Evolutionary conservation across 768 basidiomycete species (phyloP), one percentile per base, ranked within the genome.

Genomic region (Auricularia heimuer): DNA sequence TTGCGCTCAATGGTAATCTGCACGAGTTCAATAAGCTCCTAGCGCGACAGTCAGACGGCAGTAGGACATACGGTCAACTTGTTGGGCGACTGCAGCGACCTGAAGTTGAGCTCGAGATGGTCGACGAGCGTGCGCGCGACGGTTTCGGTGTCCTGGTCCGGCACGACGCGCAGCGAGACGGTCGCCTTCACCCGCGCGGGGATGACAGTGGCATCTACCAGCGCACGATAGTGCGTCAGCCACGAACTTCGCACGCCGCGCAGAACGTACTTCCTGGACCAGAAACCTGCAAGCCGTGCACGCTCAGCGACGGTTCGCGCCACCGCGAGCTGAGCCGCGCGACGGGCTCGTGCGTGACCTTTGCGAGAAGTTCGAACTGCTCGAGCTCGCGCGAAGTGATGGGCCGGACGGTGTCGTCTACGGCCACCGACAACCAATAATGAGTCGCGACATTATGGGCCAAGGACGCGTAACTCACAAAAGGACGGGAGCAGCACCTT

Each of bases 161-260:
- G 96, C 0, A 99, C 96, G 68, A 98, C 90, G 12, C 96, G 90
- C 65, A 98, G 75, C 3, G 93, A 96, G 4, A 98, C 81, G 67
- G 91, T 87, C 1, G 94, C 85, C n/a, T 83, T 85, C 34, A 96
- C 92, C 8, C 79, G 82, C 1, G 86, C 85, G 0, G 96, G 94
- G 56, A 98, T 98, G 65, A 98, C 86, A 1, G 96, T 96, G 3
- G 89, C 79, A 72, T 92, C 91, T 92, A 62, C 6, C 10, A 39
- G 16, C 18, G 65, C 33, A 16, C 11, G 18, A 4, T 34, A 60
- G 44, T 3, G 29, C 29, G 0, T 29, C 29, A 29, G 29, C 29
- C 35, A 60, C 39, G 10, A 10, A 24, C 14, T 54, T 21, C 35
- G 34, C 60, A 21, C 47, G 0, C 11, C 18, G 4, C 6, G 47